Base-by-base conservation (phyloP, 176 grass and related monocot genomes). In the Luzula sylvatica region DNA sequence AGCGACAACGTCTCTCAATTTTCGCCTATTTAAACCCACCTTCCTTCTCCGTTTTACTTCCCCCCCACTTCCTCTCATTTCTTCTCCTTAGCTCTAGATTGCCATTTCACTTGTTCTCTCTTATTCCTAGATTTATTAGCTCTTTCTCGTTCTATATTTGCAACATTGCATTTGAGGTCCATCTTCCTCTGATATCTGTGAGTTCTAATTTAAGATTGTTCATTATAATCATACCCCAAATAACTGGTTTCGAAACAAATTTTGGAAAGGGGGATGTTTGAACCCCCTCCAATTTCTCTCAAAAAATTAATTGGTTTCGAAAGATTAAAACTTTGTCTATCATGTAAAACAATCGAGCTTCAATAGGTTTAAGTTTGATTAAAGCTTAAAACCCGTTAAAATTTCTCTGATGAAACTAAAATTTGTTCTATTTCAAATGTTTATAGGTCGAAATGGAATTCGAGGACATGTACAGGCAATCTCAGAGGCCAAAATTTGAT, bases 401-500 rank as follows among this genome's bases (percentile, higher is more conserved):
- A n/a, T n/a, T n/a, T n/a, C n/a, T 35, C 45, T 63, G 15, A 6
- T 63, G 59, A 64, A 64, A 49, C 29, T 64, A 11, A 48, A 30
- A 1, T 35, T 64, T 30, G 18, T 19, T 62, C 46, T 48, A 1
- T 46, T 48, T 30, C 47, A 41, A 64, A 64, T 38, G 40, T 63
- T 47, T 5, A 46, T 18, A 16, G 15, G 28, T 20, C 11, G 1
- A 47, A 53, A 96, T 96, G 92, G 92, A 85, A 26, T 51, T 60
- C 54, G 70, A 82, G 22, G 55, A 58, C 39, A 14, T 17, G 15
- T 73, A 71, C 55, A 44, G 53, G 11, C 62, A 72, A 16, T 60
- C 67, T 32, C 71, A 76, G 68, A 54, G 58, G 11, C 68, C 48
- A 38, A 84, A 73, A 19, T 78, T 61, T 15, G 83, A 85, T 23